Evolutionary conservation across 2,329 filamentous ascomycete genomes (phyloP), one percentile per base, ranked within the genome.

Genomic region (Endothia cerciana): DNA sequence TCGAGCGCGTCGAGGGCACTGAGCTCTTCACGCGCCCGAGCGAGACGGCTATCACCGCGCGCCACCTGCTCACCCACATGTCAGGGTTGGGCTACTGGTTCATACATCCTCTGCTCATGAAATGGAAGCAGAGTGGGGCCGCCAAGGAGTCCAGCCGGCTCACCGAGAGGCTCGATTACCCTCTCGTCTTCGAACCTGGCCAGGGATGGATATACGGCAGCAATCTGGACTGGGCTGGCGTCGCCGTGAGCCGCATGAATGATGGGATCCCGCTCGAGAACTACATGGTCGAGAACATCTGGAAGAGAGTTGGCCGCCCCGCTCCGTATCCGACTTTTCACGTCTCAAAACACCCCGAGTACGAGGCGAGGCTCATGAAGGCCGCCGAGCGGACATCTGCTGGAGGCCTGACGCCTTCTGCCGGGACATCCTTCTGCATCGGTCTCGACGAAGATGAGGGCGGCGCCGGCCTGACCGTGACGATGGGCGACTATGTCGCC

Each of bases 211-310:
- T 77, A 68, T 87, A 87, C 67, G 79, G 82, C 0, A 69, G 77
- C 0, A 77, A 79, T 1, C 71, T 83, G 1, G 85, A 87, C 73
- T 87, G 83, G 84, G 81, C 80, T 0, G 84, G 85, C 2, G 76
- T 78, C 0, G 74, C 86, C 0, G 76, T 87, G 28, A 62, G 60
- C 33, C 47, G 60, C 6, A 2, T 62, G 33, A 30, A 62, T 36
- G 33, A 22, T 13, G 60, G 47, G 6, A 17, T 56, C 17, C 43
- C 60, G 8, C 60, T 62, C 60, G 60, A 62, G 33, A n/a, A 55
- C 4, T 62, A 62, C 60, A 62, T 62, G 60, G 22, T 56, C 22
- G 60, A 55, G 33, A 25, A 55, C 17, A 62, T 62, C 36, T 62
- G 60, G 60, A 56, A 55, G 47, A 30, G 10, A 6, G 60, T 62